A percentile compares a stretch with the other conserved stretches of the same genome.
These are phyloP conservation scores for Sisymbrium altissimum DNA, from an alignment of 345 rosid species.

Conservation along the genomic window DNA sequence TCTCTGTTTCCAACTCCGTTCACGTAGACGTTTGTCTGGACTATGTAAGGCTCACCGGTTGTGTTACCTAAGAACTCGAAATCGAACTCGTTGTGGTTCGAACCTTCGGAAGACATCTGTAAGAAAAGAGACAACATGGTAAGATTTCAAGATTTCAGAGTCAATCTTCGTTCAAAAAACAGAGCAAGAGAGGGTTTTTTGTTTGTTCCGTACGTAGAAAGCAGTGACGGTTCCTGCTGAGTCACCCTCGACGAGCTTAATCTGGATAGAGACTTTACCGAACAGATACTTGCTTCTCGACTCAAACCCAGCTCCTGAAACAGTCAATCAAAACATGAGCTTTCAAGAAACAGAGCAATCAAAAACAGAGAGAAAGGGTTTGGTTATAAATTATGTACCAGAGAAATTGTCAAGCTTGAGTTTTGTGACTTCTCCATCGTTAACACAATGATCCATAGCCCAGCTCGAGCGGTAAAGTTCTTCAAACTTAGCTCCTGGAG, in stretches of 20 bases:
- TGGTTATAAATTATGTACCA: slow-evolving; percentile 41
- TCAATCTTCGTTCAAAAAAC: neutral
- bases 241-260: slow-evolving; percentile 96
- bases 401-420: slow-evolving; percentile 91
- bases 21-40: slow-evolving; percentile 86
- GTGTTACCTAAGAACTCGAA: slow-evolving; percentile 95
- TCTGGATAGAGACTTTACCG: slow-evolving; percentile 83
- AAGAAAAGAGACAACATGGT: neutral
- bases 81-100: slow-evolving; percentile 89
- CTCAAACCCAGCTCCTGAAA: slow-evolving; percentile 87
- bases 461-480: slow-evolving; percentile 80
- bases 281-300: slow-evolving; percentile 91
- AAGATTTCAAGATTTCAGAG: neutral
- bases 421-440: slow-evolving; percentile 78
- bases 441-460: slow-evolving; percentile 75
- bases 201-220: slow-evolving; percentile 63
- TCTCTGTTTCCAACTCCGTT: slow-evolving; percentile 97
- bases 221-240: slow-evolving; percentile 99
- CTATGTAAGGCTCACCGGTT: slow-evolving; percentile 83
- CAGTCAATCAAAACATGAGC: neutral
- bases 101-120: slow-evolving; percentile 98
- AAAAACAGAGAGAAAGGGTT: neutral
- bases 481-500: slow-evolving; percentile 54
- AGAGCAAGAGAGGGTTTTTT: neutral
- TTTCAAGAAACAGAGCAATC: slow-evolving; percentile 12